Percentiles rank a stretch among this genome's conserved stretches.
These are phyloP conservation scores for peach (Prunus persica) DNA, from an alignment of 306 rosid species.

Conservation along the genomic window DNA sequence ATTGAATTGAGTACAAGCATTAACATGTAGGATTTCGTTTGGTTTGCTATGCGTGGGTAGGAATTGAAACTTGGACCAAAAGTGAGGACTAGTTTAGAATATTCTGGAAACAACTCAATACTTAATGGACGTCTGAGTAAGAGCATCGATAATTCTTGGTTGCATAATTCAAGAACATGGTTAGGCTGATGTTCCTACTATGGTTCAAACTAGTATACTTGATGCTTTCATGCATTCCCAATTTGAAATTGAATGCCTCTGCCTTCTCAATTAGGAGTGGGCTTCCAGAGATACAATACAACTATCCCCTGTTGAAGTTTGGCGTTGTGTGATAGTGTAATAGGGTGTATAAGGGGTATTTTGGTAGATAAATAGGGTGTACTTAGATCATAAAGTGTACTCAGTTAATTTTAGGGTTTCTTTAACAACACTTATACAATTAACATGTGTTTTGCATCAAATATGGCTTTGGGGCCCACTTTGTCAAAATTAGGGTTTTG, in stretches of 20 bases:
- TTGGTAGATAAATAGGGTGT: too few species aligned
- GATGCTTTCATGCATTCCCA: neutral
- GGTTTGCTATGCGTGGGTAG: neutral
- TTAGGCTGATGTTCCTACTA: neutral
- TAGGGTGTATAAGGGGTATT: too few species aligned
- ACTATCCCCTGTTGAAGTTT: slow-evolving; percentile 58
- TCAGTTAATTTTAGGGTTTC: too few species aligned
- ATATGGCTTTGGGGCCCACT: too few species aligned
- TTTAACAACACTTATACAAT: too few species aligned
- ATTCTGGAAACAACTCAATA: neutral
- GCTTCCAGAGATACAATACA: slow-evolving; percentile 54
- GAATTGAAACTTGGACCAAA: neutral
- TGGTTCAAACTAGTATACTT: neutral
- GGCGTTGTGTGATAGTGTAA: too few species aligned
- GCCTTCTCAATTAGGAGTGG: slow-evolving; percentile 73
- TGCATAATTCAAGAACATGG: neutral
- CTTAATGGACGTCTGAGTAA: neutral
- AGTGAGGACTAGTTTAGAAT: too few species aligned
- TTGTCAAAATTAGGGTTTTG: too few species aligned
- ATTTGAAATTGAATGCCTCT: neutral
- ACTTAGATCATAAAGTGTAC: too few species aligned
- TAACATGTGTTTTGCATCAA: too few species aligned
- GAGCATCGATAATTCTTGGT: neutral
- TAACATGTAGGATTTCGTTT: neutral
- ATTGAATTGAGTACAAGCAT: too few species aligned